These are phyloP conservation scores for Hyaloscypha variabilis DNA, from an alignment of 495 filamentous ascomycete genomes.

Conservation along the genomic window DNA sequence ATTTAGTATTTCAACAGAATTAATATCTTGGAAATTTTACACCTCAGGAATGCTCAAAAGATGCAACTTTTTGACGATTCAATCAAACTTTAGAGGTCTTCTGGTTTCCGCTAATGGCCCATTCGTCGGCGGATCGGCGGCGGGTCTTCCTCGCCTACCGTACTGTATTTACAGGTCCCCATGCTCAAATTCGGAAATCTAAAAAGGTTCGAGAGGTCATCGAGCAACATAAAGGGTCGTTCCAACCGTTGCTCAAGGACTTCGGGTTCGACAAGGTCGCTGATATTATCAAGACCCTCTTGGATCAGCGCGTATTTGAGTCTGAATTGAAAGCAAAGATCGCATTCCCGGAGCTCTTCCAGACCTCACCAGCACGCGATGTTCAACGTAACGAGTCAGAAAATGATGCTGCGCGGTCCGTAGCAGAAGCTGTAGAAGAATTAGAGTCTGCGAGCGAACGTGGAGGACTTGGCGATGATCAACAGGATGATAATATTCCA, in stretches of 20 bases:
- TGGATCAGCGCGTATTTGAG: conserved; percentile 35
- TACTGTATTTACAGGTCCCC: conserved; percentile 36
- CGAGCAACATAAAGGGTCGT: conserved; percentile 26
- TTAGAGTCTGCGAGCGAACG: conserved; percentile 26
- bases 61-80: too few species aligned
- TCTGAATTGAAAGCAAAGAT: conserved; percentile 38
- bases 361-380: conserved; percentile 30
- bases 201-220: conserved; percentile 37
- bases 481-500: conserved; percentile 11
- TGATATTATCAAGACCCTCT: conserved; percentile 34
- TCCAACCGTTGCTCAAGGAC: conserved; percentile 32
- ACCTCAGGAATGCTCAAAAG: too few species aligned
- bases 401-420: conserved; percentile 33
- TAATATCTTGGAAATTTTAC: too few species aligned
- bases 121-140: conserved; percentile 20
- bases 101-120: conserved; percentile 14
- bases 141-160: conserved; percentile 38
- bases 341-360: conserved; percentile 40
- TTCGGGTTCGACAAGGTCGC: conserved; percentile 33
- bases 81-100: too few species aligned
- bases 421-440: conserved; percentile 34
- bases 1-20: too few species aligned
- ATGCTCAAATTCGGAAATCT: conserved; percentile 34
- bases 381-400: conserved; percentile 33
- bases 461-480: conserved; percentile 17